Evolutionary conservation across 345 rosid species (phyloP).

Genomic region (Dipteronia dyeriana): DNA sequence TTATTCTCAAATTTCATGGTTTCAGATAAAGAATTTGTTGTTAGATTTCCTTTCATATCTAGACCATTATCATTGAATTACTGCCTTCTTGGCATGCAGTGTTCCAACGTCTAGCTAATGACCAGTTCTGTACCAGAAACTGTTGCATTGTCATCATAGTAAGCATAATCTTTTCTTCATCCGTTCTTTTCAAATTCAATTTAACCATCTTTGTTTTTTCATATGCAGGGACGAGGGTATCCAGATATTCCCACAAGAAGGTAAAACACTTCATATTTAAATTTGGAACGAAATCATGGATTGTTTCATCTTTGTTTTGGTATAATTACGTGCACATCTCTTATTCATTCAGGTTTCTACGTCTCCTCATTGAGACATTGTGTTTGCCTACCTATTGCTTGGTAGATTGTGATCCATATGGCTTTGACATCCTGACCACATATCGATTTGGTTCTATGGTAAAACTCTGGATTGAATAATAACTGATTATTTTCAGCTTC

Average conservation of each 20-base stretch:
- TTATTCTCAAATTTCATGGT: conserved; percentile 2
- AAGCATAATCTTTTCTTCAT: conserved; percentile 27
- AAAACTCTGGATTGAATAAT: neutral
- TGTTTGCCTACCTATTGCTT: conserved; percentile 72
- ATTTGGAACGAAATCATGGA: neutral
- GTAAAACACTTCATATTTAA: conserved; percentile 32
- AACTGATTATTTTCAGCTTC: too few species aligned
- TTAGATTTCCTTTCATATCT: conserved; percentile 4
- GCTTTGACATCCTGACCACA: conserved; percentile 84
- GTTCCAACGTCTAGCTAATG: conserved; percentile 92
- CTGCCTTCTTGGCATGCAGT: conserved; percentile 45
- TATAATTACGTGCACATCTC: conserved; percentile 12
- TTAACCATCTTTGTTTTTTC: conserved; percentile 13
- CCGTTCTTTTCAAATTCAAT: conserved; percentile 12
- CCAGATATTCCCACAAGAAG: conserved; percentile 95
- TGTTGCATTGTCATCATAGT: conserved; percentile 88
- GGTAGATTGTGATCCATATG: conserved; percentile 98
- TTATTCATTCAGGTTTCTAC: conserved; percentile 61
- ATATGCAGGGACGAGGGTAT: conserved; percentile 86
- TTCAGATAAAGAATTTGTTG: conserved; percentile 12
- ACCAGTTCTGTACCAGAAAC: conserved; percentile 71
- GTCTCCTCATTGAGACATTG: conserved; percentile 67
- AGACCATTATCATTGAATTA: conserved; percentile 13
- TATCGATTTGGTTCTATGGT: conserved; percentile 98
- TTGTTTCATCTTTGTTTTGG: conserved; percentile 4